Conservation (phyloP, 257 asterid species). For the Mentha longifolia region DNA sequence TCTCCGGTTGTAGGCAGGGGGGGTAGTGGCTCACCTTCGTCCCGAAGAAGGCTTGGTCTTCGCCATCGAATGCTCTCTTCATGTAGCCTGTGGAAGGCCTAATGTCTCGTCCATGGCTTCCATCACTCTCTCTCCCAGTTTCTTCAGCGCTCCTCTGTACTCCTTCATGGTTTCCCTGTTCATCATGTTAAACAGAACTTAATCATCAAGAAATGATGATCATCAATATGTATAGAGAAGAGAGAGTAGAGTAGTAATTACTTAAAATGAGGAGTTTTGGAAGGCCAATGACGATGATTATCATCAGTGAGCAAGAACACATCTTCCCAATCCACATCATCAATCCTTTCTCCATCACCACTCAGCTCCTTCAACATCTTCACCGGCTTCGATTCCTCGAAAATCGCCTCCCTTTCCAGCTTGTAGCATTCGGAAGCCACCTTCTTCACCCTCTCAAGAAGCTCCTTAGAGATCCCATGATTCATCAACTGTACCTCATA, state of each 20-base stretch:
- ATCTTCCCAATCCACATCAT: constrained; percentile 72
- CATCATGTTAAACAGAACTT: no score
- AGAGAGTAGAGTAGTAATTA: no score
- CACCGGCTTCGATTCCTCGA: constrained; percentile 52
- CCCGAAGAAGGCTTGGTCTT: constrained; percentile 55
- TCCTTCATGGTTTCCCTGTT: constrained; percentile 69
- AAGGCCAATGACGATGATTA: constrained; percentile 61
- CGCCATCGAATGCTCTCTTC: constrained; percentile 45
- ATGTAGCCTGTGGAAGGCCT: constrained; percentile 60
- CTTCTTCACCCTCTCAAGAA: constrained; percentile 61
- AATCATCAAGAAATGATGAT: not conserved
- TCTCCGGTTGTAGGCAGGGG: constrained; percentile 61
- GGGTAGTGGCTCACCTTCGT: constrained; percentile 80
- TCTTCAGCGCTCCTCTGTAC: constrained; percentile 53
- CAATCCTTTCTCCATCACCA: no score
- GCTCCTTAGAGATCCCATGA: constrained; percentile 66
- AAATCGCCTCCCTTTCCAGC: constrained; percentile 50
- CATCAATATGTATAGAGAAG: not conserved
- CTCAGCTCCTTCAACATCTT: constrained; percentile 48
- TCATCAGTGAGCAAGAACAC: constrained; percentile 72
- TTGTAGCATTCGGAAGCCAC: constrained; percentile 64
- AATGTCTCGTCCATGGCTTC: constrained; percentile 63
- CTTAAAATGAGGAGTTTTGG: constrained; percentile 56
- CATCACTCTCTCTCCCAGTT: constrained; percentile 53
- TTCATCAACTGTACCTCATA: constrained; percentile 64